Conservation (phyloP, 176 grass and related monocot genomes). For the Saccharum spontaneum region DNA sequence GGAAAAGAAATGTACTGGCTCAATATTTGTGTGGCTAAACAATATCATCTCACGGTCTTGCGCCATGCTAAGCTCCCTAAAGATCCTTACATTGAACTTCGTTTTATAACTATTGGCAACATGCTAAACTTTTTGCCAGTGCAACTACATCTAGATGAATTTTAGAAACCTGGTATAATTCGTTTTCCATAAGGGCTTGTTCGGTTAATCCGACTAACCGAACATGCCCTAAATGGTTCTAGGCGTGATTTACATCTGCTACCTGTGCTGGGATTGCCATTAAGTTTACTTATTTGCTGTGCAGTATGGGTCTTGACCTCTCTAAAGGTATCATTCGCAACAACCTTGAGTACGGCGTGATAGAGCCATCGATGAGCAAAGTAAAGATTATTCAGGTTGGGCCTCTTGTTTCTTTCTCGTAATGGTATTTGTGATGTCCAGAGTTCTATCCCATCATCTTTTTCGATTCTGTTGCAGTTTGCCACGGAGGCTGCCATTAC, state of each 20-base stretch:
- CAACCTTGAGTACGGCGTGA: slow-evolving; percentile 88
- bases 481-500: slow-evolving; percentile 94
- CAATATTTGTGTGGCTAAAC: not conserved
- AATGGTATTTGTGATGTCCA: not conserved
- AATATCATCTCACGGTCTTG: not conserved
- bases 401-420: not conserved
- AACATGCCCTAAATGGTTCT: not conserved
- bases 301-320: slow-evolving; percentile 93
- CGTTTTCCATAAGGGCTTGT: not conserved
- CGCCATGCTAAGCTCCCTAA: not conserved
- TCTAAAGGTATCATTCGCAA: slow-evolving; percentile 71
- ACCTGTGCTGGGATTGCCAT: not conserved
- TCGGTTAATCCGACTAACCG: too few relatives aligned
- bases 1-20: not conserved
- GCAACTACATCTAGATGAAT: not conserved
- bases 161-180: not conserved
- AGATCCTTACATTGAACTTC: not conserved
- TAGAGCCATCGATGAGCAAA: slow-evolving; percentile 97
- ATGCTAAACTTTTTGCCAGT: not conserved
- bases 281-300: not conserved
- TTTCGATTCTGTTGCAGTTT: slow-evolving; percentile 43
- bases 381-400: slow-evolving; percentile 82
- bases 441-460: not conserved
- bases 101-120: not conserved
- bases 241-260: not conserved